phyloP scores from a whole-genome alignment of 148 eudicot species.

The Chenopodium formosanum region DNA sequence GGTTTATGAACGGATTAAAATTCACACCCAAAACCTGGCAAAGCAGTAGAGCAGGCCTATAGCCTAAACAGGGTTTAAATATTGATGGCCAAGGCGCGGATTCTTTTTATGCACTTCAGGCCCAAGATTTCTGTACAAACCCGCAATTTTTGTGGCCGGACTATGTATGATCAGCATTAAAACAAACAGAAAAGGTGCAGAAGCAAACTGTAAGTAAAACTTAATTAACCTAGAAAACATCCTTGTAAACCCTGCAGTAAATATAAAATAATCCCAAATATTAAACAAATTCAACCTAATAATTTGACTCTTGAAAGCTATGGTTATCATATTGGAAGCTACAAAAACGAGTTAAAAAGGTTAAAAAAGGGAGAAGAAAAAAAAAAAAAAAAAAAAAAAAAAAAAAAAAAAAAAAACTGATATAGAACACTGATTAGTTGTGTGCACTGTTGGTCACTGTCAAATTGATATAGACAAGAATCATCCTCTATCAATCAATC shows the following conservation, averaged over 20 bases:
- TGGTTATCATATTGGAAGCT: not conserved
- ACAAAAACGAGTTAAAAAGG: not conserved
- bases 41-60: too few species aligned
- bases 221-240: not conserved
- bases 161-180: too few species aligned
- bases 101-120: too few species aligned
- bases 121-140: too few species aligned
- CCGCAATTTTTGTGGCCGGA: too few species aligned
- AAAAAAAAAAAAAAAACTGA: not conserved
- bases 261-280: not conserved
- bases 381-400: too few species aligned
- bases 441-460: not conserved
- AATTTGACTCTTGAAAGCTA: not conserved
- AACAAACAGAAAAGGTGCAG: not conserved
- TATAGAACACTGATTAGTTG: not conserved
- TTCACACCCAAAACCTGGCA: too few species aligned
- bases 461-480: not conserved
- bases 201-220: not conserved
- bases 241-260: constrained; percentile 7
- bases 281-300: not conserved
- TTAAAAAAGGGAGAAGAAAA: too few species aligned
- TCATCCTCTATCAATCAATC: too few species aligned
- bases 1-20: too few species aligned
- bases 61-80: too few species aligned
- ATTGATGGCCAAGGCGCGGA: too few species aligned